phyloP scores from a whole-genome alignment of 2,329 filamentous ascomycete genomes.

The Amauroascus niger region DNA sequence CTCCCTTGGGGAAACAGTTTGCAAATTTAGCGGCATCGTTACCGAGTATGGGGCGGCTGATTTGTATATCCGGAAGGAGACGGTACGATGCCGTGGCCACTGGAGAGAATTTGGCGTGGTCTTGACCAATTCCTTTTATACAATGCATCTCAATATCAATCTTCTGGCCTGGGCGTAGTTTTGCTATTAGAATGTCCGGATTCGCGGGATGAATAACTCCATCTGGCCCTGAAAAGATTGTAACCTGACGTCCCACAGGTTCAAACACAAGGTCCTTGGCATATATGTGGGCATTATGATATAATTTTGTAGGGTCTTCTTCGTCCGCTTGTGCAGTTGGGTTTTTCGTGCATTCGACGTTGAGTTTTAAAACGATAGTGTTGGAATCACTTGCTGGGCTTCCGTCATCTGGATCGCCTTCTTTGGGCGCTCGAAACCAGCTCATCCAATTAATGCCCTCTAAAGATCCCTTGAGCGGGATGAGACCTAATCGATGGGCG shows the following conservation, averaged over 20 bases:
- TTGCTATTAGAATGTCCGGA: conserved; percentile 87
- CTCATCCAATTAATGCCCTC: conserved; percentile 71
- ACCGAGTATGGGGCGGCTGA: conserved; percentile 73
- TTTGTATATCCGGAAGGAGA: conserved; percentile 77
- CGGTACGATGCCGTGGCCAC: conserved; percentile 92
- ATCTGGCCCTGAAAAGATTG: conserved; percentile 49
- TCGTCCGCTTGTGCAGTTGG: conserved; percentile 60
- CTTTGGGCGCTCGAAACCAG: conserved; percentile 66
- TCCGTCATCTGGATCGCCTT: conserved; percentile 47
- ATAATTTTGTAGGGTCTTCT: conserved; percentile 73
- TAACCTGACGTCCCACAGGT: conserved; percentile 61
- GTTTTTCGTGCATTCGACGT: conserved; percentile 73
- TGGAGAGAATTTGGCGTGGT: conserved; percentile 95
- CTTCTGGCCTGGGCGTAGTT: conserved; percentile 80
- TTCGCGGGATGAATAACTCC: conserved; percentile 68
- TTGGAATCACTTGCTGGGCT: conserved; percentile 63
- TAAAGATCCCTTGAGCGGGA: conserved; percentile 73
- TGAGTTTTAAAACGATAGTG: conserved; percentile 68
- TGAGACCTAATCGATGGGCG: conserved; percentile 76
- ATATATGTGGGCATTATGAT: conserved; percentile 76
- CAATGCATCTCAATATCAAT: conserved; percentile 85
- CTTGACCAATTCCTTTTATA: conserved; percentile 84
- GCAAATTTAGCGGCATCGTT: conserved; percentile 81
- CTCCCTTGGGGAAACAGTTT: conserved; percentile 77
- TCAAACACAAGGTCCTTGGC: conserved; percentile 67